Evolutionary conservation across 306 rosid genomes (phyloP).

Genomic region (Astragalus membranaceus): DNA sequence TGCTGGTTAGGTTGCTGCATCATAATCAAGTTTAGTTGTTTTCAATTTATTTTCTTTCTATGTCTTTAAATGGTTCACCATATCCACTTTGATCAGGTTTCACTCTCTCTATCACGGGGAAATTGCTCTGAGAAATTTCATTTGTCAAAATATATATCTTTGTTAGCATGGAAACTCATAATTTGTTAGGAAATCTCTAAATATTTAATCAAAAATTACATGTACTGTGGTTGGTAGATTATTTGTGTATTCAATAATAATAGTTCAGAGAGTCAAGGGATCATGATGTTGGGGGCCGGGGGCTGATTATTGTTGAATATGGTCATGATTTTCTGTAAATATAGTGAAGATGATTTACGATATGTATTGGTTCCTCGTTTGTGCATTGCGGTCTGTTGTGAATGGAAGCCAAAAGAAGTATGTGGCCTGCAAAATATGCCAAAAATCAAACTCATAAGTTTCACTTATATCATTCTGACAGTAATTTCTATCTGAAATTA

Average conservation of each 20-base stretch:
- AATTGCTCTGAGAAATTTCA: not conserved
- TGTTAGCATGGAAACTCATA: not conserved
- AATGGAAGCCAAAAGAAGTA: not conserved
- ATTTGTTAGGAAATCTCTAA: not conserved
- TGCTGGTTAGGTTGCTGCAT: conserved; percentile 8
- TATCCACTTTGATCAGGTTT: not conserved
- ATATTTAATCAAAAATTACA: not conserved
- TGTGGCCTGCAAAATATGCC: not conserved
- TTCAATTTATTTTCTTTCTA: not conserved
- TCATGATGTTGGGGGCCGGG: not conserved
- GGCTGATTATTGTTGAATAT: not conserved
- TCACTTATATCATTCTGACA: not conserved
- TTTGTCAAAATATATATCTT: not conserved
- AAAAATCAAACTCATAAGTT: not conserved
- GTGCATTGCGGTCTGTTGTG: too few species aligned
- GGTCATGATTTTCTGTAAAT: not conserved
- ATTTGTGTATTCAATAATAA: not conserved
- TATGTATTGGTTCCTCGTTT: not conserved
- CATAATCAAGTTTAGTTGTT: not conserved
- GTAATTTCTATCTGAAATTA: not conserved
- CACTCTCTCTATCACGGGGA: not conserved
- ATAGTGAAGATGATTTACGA: not conserved
- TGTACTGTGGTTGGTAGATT: not conserved
- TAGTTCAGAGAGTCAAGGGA: not conserved
- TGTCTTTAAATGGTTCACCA: not conserved